Percentiles rank a stretch among this genome's conserved stretches.
phyloP scores from a whole-genome alignment of 2,329 filamentous ascomycete genomes.

The Mollisiaceae sp. region DNA sequence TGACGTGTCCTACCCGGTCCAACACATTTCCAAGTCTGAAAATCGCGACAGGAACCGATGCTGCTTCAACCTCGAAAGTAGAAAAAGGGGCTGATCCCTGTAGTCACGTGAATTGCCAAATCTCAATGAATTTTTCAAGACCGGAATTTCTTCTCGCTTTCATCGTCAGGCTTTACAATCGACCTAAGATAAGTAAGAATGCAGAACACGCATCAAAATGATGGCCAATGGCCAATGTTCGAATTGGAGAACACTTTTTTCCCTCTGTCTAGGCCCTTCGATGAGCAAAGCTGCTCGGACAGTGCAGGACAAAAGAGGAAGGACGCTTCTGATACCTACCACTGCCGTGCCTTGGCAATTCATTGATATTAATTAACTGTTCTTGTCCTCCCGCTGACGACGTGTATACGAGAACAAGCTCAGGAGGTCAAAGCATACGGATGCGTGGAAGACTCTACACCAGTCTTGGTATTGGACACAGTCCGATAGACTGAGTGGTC shows the following conservation, averaged over 20 bases:
- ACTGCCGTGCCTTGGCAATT: constrained; percentile 1
- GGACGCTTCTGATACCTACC: not conserved
- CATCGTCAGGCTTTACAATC: too few relatives aligned
- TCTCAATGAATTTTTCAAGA: not conserved
- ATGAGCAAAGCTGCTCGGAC: not conserved
- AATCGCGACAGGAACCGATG: too few relatives aligned
- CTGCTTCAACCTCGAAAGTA: too few relatives aligned
- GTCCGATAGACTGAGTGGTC: not conserved
- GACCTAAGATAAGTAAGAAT: not conserved
- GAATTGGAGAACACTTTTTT: not conserved
- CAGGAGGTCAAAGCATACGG: not conserved
- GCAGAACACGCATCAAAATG: not conserved
- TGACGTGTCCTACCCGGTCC: too few relatives aligned
- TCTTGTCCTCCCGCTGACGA: not conserved
- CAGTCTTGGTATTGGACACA: not conserved
- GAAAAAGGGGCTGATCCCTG: not conserved
- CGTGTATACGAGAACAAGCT: not conserved
- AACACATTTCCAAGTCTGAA: too few relatives aligned
- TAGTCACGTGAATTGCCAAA: not conserved
- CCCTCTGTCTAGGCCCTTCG: not conserved
- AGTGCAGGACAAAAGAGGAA: not conserved
- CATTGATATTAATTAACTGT: not conserved
- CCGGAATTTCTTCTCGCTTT: not conserved
- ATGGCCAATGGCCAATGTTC: not conserved
- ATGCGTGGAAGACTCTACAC: too few relatives aligned